Evolutionary conservation across 805 yeast genomes (phyloP).

Genomic region (Suhomyces sp.): DNA sequence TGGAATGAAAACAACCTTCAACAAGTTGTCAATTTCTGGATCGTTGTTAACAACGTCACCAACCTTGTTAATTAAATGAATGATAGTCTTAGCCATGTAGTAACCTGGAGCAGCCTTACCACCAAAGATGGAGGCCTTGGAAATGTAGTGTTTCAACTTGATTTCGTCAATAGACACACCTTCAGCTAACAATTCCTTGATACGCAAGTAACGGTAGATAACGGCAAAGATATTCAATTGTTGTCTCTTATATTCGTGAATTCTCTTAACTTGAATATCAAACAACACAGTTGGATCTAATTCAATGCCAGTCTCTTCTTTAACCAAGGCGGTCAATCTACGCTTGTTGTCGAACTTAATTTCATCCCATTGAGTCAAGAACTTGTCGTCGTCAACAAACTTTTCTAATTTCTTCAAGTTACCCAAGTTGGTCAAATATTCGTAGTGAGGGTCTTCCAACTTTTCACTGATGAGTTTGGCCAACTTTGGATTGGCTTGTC

Average conservation of each 20-base stretch:
- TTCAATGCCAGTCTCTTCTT: constrained; percentile 59
- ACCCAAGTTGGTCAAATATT: constrained; percentile 66
- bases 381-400: constrained; percentile 64
- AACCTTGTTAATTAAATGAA: constrained; percentile 80
- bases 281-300: constrained; percentile 75
- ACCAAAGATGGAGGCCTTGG: constrained; percentile 83
- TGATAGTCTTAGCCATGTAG: constrained; percentile 89
- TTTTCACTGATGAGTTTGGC: constrained; percentile 70
- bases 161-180: constrained; percentile 40
- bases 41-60: constrained; percentile 80
- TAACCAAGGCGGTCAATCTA: constrained; percentile 64
- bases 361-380: constrained; percentile 67
- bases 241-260: constrained; percentile 94
- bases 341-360: constrained; percentile 71
- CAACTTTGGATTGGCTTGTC: constrained; percentile 85
- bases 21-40: constrained; percentile 65
- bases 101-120: constrained; percentile 99
- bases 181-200: constrained; percentile 64
- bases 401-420: constrained; percentile 65
- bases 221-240: constrained; percentile 90
- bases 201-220: constrained; percentile 74
- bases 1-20: constrained; percentile 85
- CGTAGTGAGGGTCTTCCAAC: constrained; percentile 63
- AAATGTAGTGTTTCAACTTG: constrained; percentile 62
- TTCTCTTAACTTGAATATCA: constrained; percentile 91